Evolutionary conservation across 2,329 filamentous ascomycete genomes (phyloP).

Genomic region (Chaetomium sp.): DNA sequence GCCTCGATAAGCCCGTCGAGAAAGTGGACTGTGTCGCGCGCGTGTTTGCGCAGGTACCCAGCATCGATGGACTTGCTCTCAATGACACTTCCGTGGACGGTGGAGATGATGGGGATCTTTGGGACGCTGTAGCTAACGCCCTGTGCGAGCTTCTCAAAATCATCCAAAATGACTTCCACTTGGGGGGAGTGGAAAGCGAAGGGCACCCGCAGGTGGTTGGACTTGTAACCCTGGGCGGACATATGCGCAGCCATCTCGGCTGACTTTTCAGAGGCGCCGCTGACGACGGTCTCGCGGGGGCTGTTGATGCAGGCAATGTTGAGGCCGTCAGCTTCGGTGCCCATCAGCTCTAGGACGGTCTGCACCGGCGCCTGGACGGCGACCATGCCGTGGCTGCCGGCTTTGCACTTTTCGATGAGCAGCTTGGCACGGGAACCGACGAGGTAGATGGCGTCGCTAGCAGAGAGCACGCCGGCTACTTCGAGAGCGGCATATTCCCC

Average conservation of each 20-base stretch:
- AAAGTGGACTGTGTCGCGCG: slow-evolving; percentile 71
- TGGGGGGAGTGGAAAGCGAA: slow-evolving; percentile 59
- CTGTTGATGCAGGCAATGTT: slow-evolving; percentile 75
- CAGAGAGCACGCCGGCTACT: slow-evolving; percentile 69
- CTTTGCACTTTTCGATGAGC: slow-evolving; percentile 64
- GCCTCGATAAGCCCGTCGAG: slow-evolving; percentile 62
- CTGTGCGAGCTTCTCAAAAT: slow-evolving; percentile 54
- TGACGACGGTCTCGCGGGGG: slow-evolving; percentile 73
- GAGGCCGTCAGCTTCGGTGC: slow-evolving; percentile 40
- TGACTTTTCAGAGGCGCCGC: slow-evolving; percentile 46
- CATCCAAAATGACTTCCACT: slow-evolving; percentile 57
- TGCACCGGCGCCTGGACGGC: slow-evolving; percentile 53
- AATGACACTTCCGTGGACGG: slow-evolving; percentile 64
- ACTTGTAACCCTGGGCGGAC: slow-evolving; percentile 44
- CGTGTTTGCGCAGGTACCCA: slow-evolving; percentile 65
- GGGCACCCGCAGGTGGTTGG: slow-evolving; percentile 51
- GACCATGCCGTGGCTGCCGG: slow-evolving; percentile 65
- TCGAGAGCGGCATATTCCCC: slow-evolving; percentile 75
- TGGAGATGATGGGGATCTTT: slow-evolving; percentile 65
- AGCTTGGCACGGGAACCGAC: slow-evolving; percentile 69
- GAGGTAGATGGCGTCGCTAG: slow-evolving; percentile 70
- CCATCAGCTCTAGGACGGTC: slow-evolving; percentile 49
- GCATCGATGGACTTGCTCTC: slow-evolving; percentile 60
- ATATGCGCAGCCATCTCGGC: slow-evolving; percentile 47
- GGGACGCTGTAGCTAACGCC: slow-evolving; percentile 48